These are phyloP conservation scores for Syzygium syzygioides DNA, from an alignment of 441 rosid genomes.

Conservation along the genomic window DNA sequence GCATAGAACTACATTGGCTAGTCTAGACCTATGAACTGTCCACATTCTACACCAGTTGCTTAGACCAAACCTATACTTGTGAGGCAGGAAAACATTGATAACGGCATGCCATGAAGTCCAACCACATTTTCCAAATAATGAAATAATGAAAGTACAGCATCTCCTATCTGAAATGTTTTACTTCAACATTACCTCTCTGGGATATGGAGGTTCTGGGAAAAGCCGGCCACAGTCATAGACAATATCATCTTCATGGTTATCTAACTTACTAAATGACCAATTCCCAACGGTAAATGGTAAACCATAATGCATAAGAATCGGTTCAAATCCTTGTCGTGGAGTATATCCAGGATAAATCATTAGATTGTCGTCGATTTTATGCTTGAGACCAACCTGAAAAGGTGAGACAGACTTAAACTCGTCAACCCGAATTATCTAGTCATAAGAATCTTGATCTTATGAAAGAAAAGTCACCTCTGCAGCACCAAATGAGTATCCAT, in stretches of 20 bases:
- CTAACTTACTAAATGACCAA: constrained; percentile 93
- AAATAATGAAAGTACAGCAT: background rate
- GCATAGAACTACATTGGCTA: background rate
- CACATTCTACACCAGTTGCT: background rate
- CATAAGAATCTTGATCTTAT: background rate
- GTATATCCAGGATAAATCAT: constrained; percentile 96
- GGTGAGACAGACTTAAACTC: constrained; percentile 2
- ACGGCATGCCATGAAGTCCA: background rate
- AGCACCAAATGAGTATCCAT: constrained; percentile 99
- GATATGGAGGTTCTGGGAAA: constrained; percentile 99
- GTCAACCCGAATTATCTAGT: background rate
- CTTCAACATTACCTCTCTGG: constrained; percentile 63
- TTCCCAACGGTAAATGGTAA: constrained; percentile 79
- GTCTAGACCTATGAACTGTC: background rate
- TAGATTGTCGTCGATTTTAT: constrained; percentile 79
- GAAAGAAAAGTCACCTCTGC: constrained; percentile 54
- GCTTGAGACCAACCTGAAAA: constrained; percentile 86
- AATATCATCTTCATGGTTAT: constrained; percentile 87
- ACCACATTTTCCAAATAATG: background rate
- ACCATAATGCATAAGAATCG: constrained; percentile 93
- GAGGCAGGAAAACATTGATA: background rate
- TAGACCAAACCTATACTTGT: background rate
- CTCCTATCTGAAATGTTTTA: constrained; percentile 6
- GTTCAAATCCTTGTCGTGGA: constrained; percentile 80
- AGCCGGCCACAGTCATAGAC: constrained; percentile 82